Evolutionary conservation across 2,329 filamentous ascomycete species (phyloP).

Genomic region (Fusarium succisae): DNA sequence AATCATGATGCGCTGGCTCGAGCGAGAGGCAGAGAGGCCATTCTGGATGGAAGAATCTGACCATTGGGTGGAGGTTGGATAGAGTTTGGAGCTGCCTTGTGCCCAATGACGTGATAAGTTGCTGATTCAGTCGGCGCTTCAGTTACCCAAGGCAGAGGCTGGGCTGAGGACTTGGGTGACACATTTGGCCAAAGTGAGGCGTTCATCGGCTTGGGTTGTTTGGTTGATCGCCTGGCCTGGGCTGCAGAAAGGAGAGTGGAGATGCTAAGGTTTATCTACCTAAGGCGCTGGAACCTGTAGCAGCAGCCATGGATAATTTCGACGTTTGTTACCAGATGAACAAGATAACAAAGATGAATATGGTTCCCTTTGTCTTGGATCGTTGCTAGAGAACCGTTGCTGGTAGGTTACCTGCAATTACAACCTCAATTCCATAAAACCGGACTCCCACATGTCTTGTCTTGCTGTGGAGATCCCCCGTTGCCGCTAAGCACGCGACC

Average conservation of each 20-base stretch:
- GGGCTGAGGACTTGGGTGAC: conserved; percentile 6
- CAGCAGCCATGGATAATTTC: neutral
- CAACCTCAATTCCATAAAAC: conserved; percentile 26
- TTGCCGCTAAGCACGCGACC: conserved; percentile 38
- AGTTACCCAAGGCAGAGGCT: neutral
- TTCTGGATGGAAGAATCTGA: neutral
- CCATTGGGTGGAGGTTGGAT: neutral
- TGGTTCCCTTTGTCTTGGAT: conserved; percentile 5
- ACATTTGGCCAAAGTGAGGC: conserved; percentile 25
- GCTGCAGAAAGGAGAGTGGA: conserved; percentile 11
- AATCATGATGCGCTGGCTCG: conserved; percentile 11
- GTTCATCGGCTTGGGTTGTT: conserved; percentile 14
- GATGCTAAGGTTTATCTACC: conserved; percentile 3
- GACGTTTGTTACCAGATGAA: neutral
- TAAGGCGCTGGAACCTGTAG: neutral
- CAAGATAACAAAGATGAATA: neutral
- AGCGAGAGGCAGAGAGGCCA: neutral
- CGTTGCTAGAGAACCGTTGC: conserved; percentile 19
- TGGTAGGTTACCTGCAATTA: conserved; percentile 10
- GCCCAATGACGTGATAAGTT: conserved; percentile 27
- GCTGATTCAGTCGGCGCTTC: conserved; percentile 17
- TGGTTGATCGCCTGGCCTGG: conserved; percentile 15
- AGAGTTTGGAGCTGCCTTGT: conserved; percentile 14
- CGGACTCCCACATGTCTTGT: conserved; percentile 4
- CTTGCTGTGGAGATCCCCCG: conserved; percentile 12